These are phyloP conservation scores for Solanum okadae DNA, from an alignment of 257 asterid species.

Conservation along the genomic window DNA sequence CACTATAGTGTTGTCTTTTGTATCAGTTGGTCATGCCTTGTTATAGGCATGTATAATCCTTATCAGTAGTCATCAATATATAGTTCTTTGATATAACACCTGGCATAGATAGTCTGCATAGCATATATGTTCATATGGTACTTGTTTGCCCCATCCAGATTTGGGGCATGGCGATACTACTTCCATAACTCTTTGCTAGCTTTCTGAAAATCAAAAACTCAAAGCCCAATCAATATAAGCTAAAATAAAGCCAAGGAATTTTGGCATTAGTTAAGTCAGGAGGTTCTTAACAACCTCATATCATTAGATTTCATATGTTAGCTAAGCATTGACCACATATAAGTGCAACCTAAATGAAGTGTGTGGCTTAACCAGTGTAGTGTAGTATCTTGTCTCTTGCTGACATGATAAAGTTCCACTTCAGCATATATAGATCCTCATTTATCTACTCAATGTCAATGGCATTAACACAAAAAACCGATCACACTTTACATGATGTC, in stretches of 20 bases:
- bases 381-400: neutral
- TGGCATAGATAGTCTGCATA: neutral
- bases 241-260: neutral
- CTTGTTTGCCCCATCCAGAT: neutral
- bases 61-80: neutral
- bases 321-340: neutral
- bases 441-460: neutral
- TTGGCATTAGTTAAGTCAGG: neutral
- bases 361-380: neutral
- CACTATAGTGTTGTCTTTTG: neutral
- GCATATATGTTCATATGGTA: neutral
- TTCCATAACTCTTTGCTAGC: neutral
- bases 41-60: neutral
- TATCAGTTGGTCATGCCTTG: neutral
- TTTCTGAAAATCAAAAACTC: neutral
- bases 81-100: neutral
- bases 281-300: neutral
- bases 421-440: neutral
- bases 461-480: neutral
- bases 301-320: neutral
- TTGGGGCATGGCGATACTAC: neutral
- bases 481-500: neutral
- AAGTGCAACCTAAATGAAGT: neutral
- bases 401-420: neutral
- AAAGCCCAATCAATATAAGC: neutral